These are phyloP conservation scores for Thalassiosira pacifica DNA, from an alignment of 352 stramenopile genomes.

Conservation along the genomic window DNA sequence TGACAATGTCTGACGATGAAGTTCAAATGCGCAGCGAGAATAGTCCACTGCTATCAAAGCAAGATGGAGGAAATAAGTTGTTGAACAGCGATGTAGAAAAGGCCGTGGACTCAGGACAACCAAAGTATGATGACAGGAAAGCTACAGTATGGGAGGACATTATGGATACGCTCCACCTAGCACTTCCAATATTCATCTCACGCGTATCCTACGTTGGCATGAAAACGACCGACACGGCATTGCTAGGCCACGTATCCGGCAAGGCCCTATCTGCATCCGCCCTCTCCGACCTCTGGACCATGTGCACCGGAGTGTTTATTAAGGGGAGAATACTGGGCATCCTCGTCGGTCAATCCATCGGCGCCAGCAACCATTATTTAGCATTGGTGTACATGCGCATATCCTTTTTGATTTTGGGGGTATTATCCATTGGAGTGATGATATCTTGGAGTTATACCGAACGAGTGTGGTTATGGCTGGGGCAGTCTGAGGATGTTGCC, in stretches of 20 bases:
- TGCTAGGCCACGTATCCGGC: constrained; percentile 82
- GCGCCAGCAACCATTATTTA: constrained; percentile 81
- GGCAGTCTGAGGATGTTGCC: constrained; percentile 66
- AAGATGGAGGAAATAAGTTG: not conserved
- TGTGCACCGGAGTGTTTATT: constrained; percentile 74
- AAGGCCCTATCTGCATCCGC: constrained; percentile 75
- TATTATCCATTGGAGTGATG: constrained; percentile 73
- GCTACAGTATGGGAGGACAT: constrained; percentile 36
- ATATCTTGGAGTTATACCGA: constrained; percentile 77
- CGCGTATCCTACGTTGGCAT: constrained; percentile 73
- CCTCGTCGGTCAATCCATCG: constrained; percentile 80
- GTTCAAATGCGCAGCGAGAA: constrained; percentile 22
- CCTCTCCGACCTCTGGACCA: constrained; percentile 83
- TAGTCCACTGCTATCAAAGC: constrained; percentile 16
- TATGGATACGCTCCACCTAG: constrained; percentile 68
- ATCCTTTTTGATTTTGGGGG: constrained; percentile 67
- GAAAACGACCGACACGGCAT: constrained; percentile 75
- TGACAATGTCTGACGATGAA: constrained; percentile 22
- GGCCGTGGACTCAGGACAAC: constrained; percentile 5
- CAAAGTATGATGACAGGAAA: not conserved
- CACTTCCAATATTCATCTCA: constrained; percentile 71
- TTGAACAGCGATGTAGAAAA: constrained; percentile 13
- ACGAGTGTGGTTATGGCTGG: constrained; percentile 72
- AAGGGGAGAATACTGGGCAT: constrained; percentile 79
- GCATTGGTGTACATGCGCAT: constrained; percentile 82